phyloP scores from a whole-genome alignment of 768 basidiomycete genomes.

The Mycena filopes region DNA sequence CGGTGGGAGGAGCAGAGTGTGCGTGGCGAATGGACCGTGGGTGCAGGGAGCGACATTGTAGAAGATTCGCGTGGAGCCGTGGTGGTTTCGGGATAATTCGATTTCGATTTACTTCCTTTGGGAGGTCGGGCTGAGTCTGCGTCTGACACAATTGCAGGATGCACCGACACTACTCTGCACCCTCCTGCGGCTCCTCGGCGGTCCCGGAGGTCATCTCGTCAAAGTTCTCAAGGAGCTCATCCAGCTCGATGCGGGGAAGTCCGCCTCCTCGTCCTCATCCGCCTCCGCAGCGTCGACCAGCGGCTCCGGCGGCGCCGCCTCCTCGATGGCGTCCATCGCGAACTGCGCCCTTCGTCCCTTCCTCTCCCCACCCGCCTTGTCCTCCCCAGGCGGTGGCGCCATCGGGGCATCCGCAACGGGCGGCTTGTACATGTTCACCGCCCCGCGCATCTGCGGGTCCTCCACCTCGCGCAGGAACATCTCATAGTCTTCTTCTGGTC shows the following conservation, averaged over 20 bases:
- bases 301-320: conserved; percentile 41
- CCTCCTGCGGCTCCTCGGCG: conserved; percentile 42
- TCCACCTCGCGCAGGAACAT: conserved; percentile 93
- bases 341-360: conserved; percentile 51
- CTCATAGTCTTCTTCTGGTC: conserved; percentile 97
- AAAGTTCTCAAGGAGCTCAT: conserved; percentile 91
- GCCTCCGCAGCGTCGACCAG: conserved; percentile 37
- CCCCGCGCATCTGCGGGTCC: conserved; percentile 88
- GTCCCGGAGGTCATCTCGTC: conserved; percentile 87
- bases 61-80: too few relatives aligned
- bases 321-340: conserved; percentile 64
- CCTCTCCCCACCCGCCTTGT: conserved; percentile 53
- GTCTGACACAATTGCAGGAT: too few relatives aligned
- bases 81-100: too few relatives aligned
- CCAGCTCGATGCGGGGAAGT: conserved; percentile 88
- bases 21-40: too few relatives aligned
- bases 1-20: too few relatives aligned
- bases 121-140: too few relatives aligned
- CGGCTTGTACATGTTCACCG: conserved; percentile 89
- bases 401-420: conserved; percentile 59
- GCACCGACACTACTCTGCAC: too few relatives aligned
- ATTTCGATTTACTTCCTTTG: too few relatives aligned
- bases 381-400: conserved; percentile 55
- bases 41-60: too few relatives aligned
- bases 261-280: conserved; percentile 70